These are phyloP conservation scores for Populus hybrid DNA, from an alignment of 441 rosid genomes.

Conservation along the genomic window DNA sequence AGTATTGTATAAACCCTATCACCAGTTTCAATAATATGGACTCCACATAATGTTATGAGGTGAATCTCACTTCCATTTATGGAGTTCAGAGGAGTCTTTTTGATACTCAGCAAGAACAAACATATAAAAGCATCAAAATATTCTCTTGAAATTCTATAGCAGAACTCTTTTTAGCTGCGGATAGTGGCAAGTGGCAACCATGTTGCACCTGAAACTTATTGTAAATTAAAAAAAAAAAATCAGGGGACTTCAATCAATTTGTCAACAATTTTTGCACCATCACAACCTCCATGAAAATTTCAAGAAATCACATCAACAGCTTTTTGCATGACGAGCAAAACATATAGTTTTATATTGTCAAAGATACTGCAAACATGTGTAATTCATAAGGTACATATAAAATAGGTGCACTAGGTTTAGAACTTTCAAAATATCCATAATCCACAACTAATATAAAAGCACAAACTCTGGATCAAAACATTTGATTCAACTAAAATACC, in stretches of 20 bases:
- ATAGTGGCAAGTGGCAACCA: no score
- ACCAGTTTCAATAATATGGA: neutral
- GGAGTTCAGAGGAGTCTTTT: neutral
- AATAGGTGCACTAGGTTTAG: neutral
- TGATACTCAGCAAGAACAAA: neutral
- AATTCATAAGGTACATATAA: neutral
- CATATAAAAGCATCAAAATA: neutral
- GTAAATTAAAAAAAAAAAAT: no score
- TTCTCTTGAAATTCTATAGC: neutral
- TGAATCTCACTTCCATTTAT: neutral
- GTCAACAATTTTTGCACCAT: neutral
- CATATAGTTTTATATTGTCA: neutral
- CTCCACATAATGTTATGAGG: neutral
- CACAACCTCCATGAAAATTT: neutral
- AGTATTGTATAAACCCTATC: neutral
- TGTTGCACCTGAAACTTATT: neutral
- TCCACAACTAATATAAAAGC: no score
- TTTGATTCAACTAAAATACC: no score
- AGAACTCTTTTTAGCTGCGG: neutral
- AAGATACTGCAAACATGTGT: neutral
- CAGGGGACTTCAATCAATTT: neutral
- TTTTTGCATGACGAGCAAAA: neutral
- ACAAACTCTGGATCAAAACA: no score
- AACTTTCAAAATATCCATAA: neutral
- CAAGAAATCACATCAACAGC: neutral